A percentile compares a stretch with the other conserved stretches of the same genome.
Evolutionary conservation across 768 basidiomycete genomes (phyloP).

Genomic region (Panus rudis): DNA sequence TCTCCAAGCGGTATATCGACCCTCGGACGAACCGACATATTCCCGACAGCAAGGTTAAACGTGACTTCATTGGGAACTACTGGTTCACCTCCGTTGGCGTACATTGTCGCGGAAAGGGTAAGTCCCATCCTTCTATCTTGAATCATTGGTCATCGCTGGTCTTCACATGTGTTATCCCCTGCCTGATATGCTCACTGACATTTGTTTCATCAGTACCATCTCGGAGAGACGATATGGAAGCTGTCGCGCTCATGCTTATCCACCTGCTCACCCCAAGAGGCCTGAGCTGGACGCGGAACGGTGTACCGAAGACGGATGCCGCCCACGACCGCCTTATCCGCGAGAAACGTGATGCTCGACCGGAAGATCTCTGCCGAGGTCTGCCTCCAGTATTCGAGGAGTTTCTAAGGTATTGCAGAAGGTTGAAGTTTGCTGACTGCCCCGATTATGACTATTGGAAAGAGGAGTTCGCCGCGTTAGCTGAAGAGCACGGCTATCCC

Average conservation of each 20-base stretch:
- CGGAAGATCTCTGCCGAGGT: slow-evolving; percentile 63
- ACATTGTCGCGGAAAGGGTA: slow-evolving; percentile 72
- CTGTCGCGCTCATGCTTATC: slow-evolving; percentile 71
- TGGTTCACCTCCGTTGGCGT: slow-evolving; percentile 78
- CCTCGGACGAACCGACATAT: slow-evolving; percentile 60
- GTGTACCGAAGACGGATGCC: slow-evolving; percentile 64
- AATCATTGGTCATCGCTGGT: background rate
- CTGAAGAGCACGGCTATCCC: slow-evolving; percentile 49
- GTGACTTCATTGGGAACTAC: slow-evolving; percentile 79
- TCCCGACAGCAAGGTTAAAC: slow-evolving; percentile 55
- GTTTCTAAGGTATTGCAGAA: slow-evolving; percentile 64
- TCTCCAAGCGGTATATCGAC: slow-evolving; percentile 74
- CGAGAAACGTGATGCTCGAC: slow-evolving; percentile 52
- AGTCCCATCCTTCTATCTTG: slow-evolving; percentile 3
- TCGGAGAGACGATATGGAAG: slow-evolving; percentile 74
- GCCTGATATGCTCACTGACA: background rate
- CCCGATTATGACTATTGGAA: slow-evolving; percentile 67
- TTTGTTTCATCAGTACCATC: slow-evolving; percentile 76
- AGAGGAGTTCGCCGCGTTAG: slow-evolving; percentile 58
- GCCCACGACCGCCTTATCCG: slow-evolving; percentile 58
- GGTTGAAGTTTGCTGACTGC: slow-evolving; percentile 57
- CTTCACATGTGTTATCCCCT: background rate
- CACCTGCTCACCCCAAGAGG: slow-evolving; percentile 73
- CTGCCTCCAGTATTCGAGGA: slow-evolving; percentile 71
- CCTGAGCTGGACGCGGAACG: slow-evolving; percentile 72